Evolutionary conservation across 257 asterid species (phyloP).

Genomic region (Solanum tacnaense): DNA sequence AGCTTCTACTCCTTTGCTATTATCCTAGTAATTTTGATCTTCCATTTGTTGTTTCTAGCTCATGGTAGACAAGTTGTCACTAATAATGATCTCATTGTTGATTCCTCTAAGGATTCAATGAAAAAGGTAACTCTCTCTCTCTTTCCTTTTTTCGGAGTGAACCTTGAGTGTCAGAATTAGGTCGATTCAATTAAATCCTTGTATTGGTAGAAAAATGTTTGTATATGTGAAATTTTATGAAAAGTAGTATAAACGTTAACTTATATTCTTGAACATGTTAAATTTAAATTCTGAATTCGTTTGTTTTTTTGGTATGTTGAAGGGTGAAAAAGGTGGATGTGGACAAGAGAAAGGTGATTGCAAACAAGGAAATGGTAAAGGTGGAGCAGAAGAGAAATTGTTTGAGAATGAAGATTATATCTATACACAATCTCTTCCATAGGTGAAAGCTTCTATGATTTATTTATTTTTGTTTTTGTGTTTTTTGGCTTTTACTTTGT

Average conservation of each 20-base stretch:
- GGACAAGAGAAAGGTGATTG: conserved; percentile 8
- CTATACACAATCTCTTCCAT: conserved; percentile 37
- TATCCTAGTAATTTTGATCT: background rate
- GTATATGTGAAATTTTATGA: background rate
- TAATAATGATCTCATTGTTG: background rate
- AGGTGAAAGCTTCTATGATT: background rate
- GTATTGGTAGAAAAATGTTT: background rate
- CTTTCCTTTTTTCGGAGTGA: background rate
- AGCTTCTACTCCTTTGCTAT: background rate
- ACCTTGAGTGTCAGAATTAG: background rate
- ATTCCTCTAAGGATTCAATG: background rate
- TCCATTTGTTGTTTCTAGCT: background rate
- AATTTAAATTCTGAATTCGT: background rate
- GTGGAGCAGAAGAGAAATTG: conserved; percentile 2
- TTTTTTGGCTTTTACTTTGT: background rate
- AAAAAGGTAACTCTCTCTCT: background rate
- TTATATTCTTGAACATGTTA: background rate
- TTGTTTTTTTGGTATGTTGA: background rate
- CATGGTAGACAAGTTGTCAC: background rate
- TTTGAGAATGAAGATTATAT: conserved; percentile 38
- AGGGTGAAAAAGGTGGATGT: conserved; percentile 13
- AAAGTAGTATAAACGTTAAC: background rate
- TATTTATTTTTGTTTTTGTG: background rate
- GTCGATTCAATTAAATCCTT: background rate
- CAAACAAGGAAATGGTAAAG: conserved; percentile 6